Evolutionary conservation across 2,329 filamentous ascomycete species (phyloP), one percentile per base, ranked within the genome.

Genomic region (Calycina marina): DNA sequence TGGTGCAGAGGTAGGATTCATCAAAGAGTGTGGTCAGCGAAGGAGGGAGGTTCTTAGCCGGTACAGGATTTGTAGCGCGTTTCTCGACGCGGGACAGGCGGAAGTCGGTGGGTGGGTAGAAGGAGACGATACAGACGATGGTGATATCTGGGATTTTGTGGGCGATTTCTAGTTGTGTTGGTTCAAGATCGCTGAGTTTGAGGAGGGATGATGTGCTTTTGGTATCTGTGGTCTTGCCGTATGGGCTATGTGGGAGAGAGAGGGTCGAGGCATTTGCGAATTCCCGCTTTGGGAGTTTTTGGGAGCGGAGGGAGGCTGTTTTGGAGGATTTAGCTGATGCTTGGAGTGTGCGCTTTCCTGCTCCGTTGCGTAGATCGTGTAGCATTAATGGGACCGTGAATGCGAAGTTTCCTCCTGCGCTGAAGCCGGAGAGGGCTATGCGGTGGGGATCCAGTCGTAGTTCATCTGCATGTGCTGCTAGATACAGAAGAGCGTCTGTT

Each of bases 31-130:
- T 64, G 0, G 72, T 76, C 37, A 78, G 56, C 12, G 59, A 55
- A 5, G 63, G 59, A 2, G 72, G 63, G 2, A 77, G 55, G 5
- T 71, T 72, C 30, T 67, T 62, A 18, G 76, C 70, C 0, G 71
- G 72, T 2, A 60, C 57, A 3, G 56, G 44, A 36, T 66, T 71
- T 2, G 60, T 59, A n/a, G 58, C 56, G 2, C 72, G 63, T 41
- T 74, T 72, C 31, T 64, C 59, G 0, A 60, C 61, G 4, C 73
- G 65, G 3, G 61, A 60, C 10, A 66, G 57, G 2, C 69, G 74
- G 54, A 69, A 76, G 49, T 77, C 72, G 24, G 69, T 61, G 0
- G 70, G 59, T 0, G 73, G 73, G 45, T 77, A 78, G 56, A 70
- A 78, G 20, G 72, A 61, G 5, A 61, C 59, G 2, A 73, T 53